A percentile compares a stretch with the other conserved stretches of the same genome.
These are phyloP conservation scores for Stemphylium vesicarium DNA, from an alignment of 2,329 filamentous ascomycete genomes.

Conservation along the genomic window DNA sequence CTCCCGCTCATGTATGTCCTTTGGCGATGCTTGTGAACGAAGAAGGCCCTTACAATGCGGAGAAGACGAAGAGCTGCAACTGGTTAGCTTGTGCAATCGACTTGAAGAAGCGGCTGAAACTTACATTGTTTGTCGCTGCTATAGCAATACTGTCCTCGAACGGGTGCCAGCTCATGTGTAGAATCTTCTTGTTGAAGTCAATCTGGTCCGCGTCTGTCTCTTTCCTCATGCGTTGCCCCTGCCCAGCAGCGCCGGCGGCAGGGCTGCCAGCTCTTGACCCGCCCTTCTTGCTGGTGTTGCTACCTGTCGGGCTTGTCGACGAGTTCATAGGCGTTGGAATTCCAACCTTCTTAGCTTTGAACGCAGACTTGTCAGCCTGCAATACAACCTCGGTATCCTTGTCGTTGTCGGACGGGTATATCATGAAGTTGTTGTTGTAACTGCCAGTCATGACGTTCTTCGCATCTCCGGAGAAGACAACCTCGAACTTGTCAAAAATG, in stretches of 20 bases:
- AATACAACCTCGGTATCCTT: conserved; percentile 97
- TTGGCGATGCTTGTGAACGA: conserved; percentile 31
- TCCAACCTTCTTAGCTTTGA: conserved; percentile 99
- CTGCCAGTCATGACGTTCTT: conserved; percentile 99
- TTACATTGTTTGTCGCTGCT: conserved; percentile 98
- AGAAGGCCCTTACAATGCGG: conserved; percentile 54
- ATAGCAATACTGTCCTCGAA: conserved; percentile 99
- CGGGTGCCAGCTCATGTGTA: conserved; percentile 99
- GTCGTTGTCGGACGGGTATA: conserved; percentile 94
- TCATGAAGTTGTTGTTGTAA: conserved; percentile 99
- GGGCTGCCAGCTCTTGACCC: conserved; percentile 88
- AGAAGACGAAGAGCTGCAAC: conserved; percentile 62
- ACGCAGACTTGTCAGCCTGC: conserved; percentile 97
- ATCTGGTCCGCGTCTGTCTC: conserved; percentile 99
- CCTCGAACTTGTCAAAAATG: conserved; percentile 99
- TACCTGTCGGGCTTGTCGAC: conserved; percentile 73
- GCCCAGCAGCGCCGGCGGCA: conserved; percentile 70
- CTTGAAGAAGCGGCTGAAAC: conserved; percentile 46
- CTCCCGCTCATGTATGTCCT: conserved; percentile 37
- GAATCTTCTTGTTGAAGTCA: conserved; percentile 99
- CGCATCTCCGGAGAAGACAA: conserved; percentile 96
- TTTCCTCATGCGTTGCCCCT: conserved; percentile 95
- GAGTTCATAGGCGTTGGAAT: conserved; percentile 96
- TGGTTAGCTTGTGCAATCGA: conserved; percentile 8
- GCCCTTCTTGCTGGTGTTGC: conserved; percentile 78